Percentiles rank a stretch among this genome's conserved stretches.
phyloP scores from a whole-genome alignment of 2,329 filamentous ascomycete genomes.

The Colletotrichum sp. region DNA sequence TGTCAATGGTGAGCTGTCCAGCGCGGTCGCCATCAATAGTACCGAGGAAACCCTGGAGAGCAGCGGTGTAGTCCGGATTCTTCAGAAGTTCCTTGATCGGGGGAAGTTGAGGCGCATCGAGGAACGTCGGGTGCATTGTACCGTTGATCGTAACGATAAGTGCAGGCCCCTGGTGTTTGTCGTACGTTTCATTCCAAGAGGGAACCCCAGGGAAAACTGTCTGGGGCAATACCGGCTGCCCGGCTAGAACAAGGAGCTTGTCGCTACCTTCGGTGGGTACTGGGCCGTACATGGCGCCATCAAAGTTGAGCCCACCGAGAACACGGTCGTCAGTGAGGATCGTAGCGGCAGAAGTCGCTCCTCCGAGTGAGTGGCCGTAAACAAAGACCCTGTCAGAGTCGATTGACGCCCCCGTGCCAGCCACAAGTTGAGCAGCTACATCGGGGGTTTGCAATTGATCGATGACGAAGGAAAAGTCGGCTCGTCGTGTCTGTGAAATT shows the following conservation, averaged over 20 bases:
- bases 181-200: conserved; percentile 34
- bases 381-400: conserved; percentile 29
- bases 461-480: conserved; percentile 42
- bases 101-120: conserved; percentile 23
- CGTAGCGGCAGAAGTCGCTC: conserved; percentile 37
- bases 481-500: conserved; percentile 34
- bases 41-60: not conserved
- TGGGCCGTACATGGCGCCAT: conserved; percentile 39
- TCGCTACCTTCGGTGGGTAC: conserved; percentile 27
- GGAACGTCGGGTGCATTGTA: conserved; percentile 33
- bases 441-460: conserved; percentile 27
- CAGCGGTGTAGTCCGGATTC: not conserved
- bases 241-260: conserved; percentile 34
- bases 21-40: not conserved
- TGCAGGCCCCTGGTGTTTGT: conserved; percentile 27
- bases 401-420: not conserved
- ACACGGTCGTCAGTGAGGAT: conserved; percentile 34
- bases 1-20: not conserved
- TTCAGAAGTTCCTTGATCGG: not conserved
- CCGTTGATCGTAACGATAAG: conserved; percentile 28
- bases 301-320: conserved; percentile 41
- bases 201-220: conserved; percentile 23
- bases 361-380: conserved; percentile 44
- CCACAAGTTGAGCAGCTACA: not conserved
- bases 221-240: conserved; percentile 27